phyloP scores from a whole-genome alignment of 225 moss, liverwort and hornwort species.

The Polytrichum formosum region DNA sequence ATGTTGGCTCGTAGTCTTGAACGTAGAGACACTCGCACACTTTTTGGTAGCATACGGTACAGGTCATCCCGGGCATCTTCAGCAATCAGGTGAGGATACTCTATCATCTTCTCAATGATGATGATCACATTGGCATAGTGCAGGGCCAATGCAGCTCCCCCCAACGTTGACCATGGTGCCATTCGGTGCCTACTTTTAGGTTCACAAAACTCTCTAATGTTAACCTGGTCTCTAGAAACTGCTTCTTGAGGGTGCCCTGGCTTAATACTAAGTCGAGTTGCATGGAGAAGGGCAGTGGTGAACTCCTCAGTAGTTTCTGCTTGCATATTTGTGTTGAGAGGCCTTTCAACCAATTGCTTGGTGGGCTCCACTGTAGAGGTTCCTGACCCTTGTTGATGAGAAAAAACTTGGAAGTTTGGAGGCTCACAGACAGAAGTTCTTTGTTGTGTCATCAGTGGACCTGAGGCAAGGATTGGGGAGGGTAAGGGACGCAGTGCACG shows the following conservation, averaged over 20 bases:
- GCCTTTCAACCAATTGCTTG: constrained; percentile 36
- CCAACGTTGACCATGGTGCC: constrained; percentile 83
- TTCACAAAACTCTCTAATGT: constrained; percentile 69
- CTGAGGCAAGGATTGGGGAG: constrained; percentile 45
- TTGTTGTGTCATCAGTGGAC: constrained; percentile 44
- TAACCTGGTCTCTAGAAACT: constrained; percentile 60
- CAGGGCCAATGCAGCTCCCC: constrained; percentile 89
- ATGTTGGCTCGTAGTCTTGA: constrained; percentile 51
- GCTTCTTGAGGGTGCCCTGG: constrained; percentile 31
- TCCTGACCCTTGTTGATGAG: constrained; percentile 13
- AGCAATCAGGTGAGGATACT: constrained; percentile 83
- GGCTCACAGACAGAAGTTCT: constrained; percentile 27
- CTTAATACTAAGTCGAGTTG: constrained; percentile 54
- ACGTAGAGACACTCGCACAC: constrained; percentile 71
- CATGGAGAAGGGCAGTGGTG: constrained; percentile 50
- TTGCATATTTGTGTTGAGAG: constrained; percentile 49
- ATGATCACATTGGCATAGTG: constrained; percentile 95
- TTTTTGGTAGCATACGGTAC: constrained; percentile 92
- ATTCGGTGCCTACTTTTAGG: constrained; percentile 91
- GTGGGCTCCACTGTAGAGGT: constrained; percentile 35
- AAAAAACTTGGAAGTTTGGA: too few species aligned
- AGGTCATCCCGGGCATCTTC: constrained; percentile 93
- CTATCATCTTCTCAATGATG: constrained; percentile 93
- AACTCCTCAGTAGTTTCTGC: constrained; percentile 66
- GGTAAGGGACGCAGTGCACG: constrained; percentile 52